Evolutionary conservation across 495 filamentous ascomycete species (phyloP), one percentile per base, ranked within the genome.

Genomic region (Penicillium taxi): DNA sequence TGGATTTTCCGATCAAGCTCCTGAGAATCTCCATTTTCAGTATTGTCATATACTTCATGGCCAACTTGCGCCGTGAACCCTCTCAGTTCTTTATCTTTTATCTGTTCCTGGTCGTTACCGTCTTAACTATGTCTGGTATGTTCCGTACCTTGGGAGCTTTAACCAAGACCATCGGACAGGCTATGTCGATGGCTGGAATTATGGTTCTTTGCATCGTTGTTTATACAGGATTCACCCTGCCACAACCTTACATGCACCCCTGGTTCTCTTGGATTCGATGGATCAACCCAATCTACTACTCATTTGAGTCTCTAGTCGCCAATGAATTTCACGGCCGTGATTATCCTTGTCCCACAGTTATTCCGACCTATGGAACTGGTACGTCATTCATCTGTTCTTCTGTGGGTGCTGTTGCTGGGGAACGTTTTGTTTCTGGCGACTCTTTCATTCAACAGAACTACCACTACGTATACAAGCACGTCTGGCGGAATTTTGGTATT

Each of bases 401-500:
- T 8, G 59, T 67, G 15, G 78, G 80, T 14, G 68, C 73, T 7
- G 51, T 50, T 6, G 66, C 70, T 1, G 78, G 75, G 4, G 48
- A 61, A 13, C 40, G 52, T 0, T 39, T 39, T 31, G 75, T 82
- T 2, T 55, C 42, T 17, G 73, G 77, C 2, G 67, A 64, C 27
- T 48, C 52, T 5, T 80, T 71, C 45, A 69, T 79, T 21, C 36
- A 63, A n/a, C 41, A 57, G 6, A 71, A 69, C 22, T 81, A 69
- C 42, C 39, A 48, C 0, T 82, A 82, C 42, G 52, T 51, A 1
- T 62, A 69, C 29, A 56, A 55, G 0, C 74, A 82, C 41, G 41
- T 80, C 1, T 84, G 79, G 79, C 54, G 78, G 5, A 81, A 82
- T 35, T 61, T 74, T 33, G 80, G 77, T 2, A 73, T 85, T 39